Evolutionary conservation across 2,329 filamentous ascomycete species (phyloP).

Genomic region (Waltergamsia citrina): DNA sequence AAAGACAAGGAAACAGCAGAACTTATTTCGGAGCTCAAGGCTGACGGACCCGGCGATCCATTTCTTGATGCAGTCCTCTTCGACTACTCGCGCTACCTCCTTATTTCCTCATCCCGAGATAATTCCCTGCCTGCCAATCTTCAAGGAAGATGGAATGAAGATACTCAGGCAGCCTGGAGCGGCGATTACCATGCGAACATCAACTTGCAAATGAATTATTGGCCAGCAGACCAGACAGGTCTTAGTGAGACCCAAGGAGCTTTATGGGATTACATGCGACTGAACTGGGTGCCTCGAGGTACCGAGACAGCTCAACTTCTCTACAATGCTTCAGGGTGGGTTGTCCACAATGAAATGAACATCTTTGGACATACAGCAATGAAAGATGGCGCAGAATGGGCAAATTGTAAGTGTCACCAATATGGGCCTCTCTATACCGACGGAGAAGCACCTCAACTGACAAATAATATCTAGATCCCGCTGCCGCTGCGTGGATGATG

Average conservation of each 20-base stretch:
- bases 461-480: slow-evolving; percentile 29
- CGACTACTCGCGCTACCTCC: slow-evolving; percentile 41
- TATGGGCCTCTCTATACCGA: slow-evolving; percentile 20
- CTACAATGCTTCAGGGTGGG: slow-evolving; percentile 46
- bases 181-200: slow-evolving; percentile 50
- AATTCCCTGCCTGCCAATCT: slow-evolving; percentile 46
- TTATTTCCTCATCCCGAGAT: slow-evolving; percentile 42
- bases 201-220: slow-evolving; percentile 54
- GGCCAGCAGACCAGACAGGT: slow-evolving; percentile 43
- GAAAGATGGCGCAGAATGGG: slow-evolving; percentile 18
- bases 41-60: slow-evolving; percentile 29
- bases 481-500: slow-evolving; percentile 48
- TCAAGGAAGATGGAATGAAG: slow-evolving; percentile 44
- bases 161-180: slow-evolving; percentile 29
- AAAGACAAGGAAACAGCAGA: slow-evolving; percentile 28
- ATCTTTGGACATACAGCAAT: slow-evolving; percentile 45
- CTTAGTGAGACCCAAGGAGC: slow-evolving; percentile 32
- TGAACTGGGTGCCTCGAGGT: slow-evolving; percentile 44
- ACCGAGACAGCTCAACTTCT: slow-evolving; percentile 40
- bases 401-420: slow-evolving; percentile 16
- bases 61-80: slow-evolving; percentile 44
- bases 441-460: too few relatives aligned
- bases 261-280: slow-evolving; percentile 41
- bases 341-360: slow-evolving; percentile 48
- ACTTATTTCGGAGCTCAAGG: slow-evolving; percentile 20